These are phyloP conservation scores for Glonium stellatum DNA, from an alignment of 495 filamentous ascomycete genomes.

Conservation along the genomic window DNA sequence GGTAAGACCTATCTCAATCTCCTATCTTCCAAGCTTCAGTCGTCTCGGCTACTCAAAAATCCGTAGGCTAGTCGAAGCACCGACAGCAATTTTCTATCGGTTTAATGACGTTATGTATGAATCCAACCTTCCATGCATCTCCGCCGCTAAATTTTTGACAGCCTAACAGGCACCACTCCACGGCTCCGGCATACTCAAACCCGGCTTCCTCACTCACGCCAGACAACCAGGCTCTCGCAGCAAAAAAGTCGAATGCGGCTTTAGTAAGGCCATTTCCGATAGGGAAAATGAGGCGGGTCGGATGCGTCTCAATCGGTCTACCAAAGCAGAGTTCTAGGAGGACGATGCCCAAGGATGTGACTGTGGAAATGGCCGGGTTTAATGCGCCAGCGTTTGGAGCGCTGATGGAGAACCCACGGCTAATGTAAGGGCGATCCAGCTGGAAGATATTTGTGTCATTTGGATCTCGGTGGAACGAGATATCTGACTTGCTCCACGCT, in stretches of 20 bases:
- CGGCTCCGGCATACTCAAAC: slow-evolving; percentile 9
- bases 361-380: slow-evolving; percentile 13
- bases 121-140: slow-evolving; percentile 1
- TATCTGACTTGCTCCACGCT: no score
- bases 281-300: slow-evolving; percentile 9
- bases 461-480: no score
- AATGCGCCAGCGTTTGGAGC: no score
- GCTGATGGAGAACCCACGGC: no score
- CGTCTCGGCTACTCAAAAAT: no score
- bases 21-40: no score
- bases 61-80: no score
- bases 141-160: slow-evolving; percentile 6
- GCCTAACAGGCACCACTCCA: slow-evolving; percentile 20
- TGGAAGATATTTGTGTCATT: no score
- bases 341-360: slow-evolving; percentile 23
- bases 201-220: slow-evolving; percentile 14
- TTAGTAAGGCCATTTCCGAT: neutral
- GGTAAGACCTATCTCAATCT: no score
- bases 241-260: slow-evolving; percentile 17
- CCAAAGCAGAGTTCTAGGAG: slow-evolving; percentile 26
- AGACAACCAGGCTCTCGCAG: slow-evolving; percentile 11
- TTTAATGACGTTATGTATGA: slow-evolving; percentile 15
- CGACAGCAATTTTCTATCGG: slow-evolving; percentile 17
- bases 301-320: slow-evolving; percentile 11
- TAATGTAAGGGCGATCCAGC: no score